Conservation (phyloP, 2,329 filamentous ascomycete species). For the Penicillium sclerotigenum region DNA sequence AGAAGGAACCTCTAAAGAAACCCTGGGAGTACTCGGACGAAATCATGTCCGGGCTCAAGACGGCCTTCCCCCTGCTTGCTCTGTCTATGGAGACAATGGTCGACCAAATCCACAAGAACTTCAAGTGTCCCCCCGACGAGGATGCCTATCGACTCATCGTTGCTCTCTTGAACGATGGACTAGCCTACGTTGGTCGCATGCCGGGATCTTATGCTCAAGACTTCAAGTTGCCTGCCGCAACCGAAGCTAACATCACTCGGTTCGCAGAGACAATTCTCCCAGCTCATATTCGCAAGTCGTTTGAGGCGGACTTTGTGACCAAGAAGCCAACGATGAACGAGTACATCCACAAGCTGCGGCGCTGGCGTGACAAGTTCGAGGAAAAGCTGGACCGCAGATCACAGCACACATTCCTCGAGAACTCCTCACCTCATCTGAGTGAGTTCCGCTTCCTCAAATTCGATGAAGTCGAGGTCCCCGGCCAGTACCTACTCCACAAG, state of each 20-base stretch:
- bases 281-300: constrained; percentile 89
- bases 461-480: constrained; percentile 95
- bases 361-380: constrained; percentile 96
- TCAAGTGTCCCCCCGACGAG: constrained; percentile 97
- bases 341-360: constrained; percentile 94
- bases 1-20: constrained; percentile 60
- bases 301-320: constrained; percentile 93
- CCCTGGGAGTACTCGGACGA: constrained; percentile 97
- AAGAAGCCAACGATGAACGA: constrained; percentile 97
- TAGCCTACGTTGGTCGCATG: constrained; percentile 87
- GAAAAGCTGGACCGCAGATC: constrained; percentile 89
- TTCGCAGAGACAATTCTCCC: constrained; percentile 97
- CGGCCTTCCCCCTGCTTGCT: constrained; percentile 90
- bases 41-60: constrained; percentile 92
- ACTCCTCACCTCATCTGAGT: constrained; percentile 84
- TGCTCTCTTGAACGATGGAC: constrained; percentile 90
- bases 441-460: constrained; percentile 98
- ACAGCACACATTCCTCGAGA: constrained; percentile 71
- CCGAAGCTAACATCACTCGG: constrained; percentile 92
- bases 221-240: constrained; percentile 82
- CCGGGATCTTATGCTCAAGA: constrained; percentile 84
- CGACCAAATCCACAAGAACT: constrained; percentile 97
- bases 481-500: constrained; percentile 93
- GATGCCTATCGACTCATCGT: constrained; percentile 97
- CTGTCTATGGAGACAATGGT: constrained; percentile 99